phyloP scores from a whole-genome alignment of 495 filamentous ascomycete genomes.

The Xylona heveae region DNA sequence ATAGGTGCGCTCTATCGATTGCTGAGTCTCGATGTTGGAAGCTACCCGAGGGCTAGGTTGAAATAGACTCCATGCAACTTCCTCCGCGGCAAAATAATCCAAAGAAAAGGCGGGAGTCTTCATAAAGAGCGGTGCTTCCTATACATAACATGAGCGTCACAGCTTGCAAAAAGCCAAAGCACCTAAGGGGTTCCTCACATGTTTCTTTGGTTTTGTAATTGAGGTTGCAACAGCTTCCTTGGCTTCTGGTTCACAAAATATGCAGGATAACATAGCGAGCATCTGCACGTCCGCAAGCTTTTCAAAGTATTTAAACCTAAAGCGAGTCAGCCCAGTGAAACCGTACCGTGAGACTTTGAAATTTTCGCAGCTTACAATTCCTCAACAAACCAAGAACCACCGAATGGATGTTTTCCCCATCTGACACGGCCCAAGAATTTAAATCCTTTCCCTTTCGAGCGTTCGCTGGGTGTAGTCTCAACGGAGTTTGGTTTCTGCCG shows the following conservation, averaged over 20 bases:
- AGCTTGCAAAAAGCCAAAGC: not conserved
- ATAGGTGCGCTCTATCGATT: slow-evolving; percentile 31
- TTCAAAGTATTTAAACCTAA: slow-evolving; percentile 56
- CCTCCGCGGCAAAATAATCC: slow-evolving; percentile 45
- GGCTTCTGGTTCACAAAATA: slow-evolving; percentile 42
- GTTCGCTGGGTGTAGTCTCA: slow-evolving; percentile 11
- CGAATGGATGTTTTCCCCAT: slow-evolving; percentile 74
- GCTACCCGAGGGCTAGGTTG: slow-evolving; percentile 21
- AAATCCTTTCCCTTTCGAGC: slow-evolving; percentile 6
- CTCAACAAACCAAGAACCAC: slow-evolving; percentile 45
- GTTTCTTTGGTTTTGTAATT: slow-evolving; percentile 10
- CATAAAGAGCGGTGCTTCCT: slow-evolving; percentile 37
- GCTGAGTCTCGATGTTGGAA: slow-evolving; percentile 35
- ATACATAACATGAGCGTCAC: slow-evolving; percentile 10
- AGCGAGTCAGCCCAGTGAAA: slow-evolving; percentile 14
- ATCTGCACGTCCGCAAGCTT: slow-evolving; percentile 67
- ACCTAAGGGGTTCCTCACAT: slow-evolving; percentile 2
- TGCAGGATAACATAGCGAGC: slow-evolving; percentile 85
- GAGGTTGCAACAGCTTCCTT: slow-evolving; percentile 10
- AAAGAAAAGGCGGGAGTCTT: slow-evolving; percentile 42
- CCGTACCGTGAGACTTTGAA: not conserved
- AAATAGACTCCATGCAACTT: slow-evolving; percentile 30
- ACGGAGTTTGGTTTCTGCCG: slow-evolving; percentile 2
- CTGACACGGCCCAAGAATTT: slow-evolving; percentile 41
- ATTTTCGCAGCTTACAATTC: slow-evolving; percentile 11